Evolutionary conservation across 331 rosid species (phyloP).

Genomic region (Stylosanthes scabra): DNA sequence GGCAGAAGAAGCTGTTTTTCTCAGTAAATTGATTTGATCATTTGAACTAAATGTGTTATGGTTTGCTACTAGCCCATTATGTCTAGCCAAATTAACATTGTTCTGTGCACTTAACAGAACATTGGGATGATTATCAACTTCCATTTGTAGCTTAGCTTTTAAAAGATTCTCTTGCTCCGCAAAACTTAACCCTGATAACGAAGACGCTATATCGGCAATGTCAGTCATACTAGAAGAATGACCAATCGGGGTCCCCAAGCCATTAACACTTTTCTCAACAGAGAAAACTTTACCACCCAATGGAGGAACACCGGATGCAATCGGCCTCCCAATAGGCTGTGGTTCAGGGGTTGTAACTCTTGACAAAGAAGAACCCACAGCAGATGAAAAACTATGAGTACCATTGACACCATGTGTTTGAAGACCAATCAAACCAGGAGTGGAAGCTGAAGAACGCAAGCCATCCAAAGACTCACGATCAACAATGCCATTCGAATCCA

Average conservation of each 20-base stretch:
- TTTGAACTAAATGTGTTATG: slow-evolving; percentile 51
- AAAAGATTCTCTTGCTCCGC: slow-evolving; percentile 64
- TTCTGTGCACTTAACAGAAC: slow-evolving; percentile 50
- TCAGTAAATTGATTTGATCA: slow-evolving; percentile 64
- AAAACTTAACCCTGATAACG: slow-evolving; percentile 71
- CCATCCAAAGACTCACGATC: slow-evolving; percentile 68
- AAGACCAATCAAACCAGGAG: slow-evolving; percentile 61
- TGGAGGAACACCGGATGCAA: slow-evolving; percentile 68
- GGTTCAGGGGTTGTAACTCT: slow-evolving; percentile 82
- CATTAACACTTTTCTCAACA: slow-evolving; percentile 55
- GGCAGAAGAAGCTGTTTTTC: slow-evolving; percentile 74
- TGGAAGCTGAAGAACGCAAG: slow-evolving; percentile 59
- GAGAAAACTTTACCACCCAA: slow-evolving; percentile 61
- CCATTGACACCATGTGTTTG: slow-evolving; percentile 58
- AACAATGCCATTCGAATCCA: slow-evolving; percentile 52
- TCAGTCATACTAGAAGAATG: slow-evolving; percentile 62
- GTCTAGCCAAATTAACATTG: slow-evolving; percentile 56
- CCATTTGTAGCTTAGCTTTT: slow-evolving; percentile 68
- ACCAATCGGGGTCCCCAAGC: slow-evolving; percentile 56
- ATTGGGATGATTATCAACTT: slow-evolving; percentile 58
- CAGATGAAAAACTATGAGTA: slow-evolving; percentile 64
- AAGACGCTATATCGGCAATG: slow-evolving; percentile 58
- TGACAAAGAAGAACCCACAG: slow-evolving; percentile 66
- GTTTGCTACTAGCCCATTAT: slow-evolving; percentile 58
- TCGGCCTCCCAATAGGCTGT: slow-evolving; percentile 67